These are phyloP conservation scores for Sporobolomyces phaffii DNA, from an alignment of 768 basidiomycete species.

Conservation along the genomic window DNA sequence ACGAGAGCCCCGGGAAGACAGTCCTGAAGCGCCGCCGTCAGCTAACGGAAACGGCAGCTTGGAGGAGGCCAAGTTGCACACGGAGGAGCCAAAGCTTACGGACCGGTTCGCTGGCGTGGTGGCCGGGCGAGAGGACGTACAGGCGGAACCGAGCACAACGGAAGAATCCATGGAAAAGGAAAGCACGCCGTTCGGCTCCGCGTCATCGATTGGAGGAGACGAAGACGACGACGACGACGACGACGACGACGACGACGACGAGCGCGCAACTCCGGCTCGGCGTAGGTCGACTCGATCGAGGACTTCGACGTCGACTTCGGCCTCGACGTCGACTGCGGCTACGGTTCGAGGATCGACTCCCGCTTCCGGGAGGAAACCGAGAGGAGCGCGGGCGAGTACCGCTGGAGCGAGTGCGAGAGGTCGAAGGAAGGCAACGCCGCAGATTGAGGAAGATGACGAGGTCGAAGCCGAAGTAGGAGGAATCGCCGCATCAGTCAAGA, in stretches of 20 bases:
- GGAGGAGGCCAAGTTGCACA: too few species aligned
- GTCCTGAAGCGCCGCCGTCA: conserved; percentile 11
- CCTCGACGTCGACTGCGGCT: background rate
- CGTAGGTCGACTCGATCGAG: background rate
- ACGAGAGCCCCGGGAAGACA: conserved; percentile 1
- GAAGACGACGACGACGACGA: background rate
- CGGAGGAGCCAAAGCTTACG: too few species aligned
- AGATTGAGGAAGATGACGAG: background rate
- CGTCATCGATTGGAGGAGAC: too few species aligned
- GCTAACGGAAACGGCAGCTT: background rate
- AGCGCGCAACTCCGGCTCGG: background rate
- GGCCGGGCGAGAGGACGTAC: too few species aligned
- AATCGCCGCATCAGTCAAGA: conserved; percentile 22
- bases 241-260: background rate
- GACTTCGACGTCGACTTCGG: background rate
- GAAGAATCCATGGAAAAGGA: conserved; percentile 9
- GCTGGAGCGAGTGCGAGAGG: background rate
- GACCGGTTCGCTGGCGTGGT: too few species aligned
- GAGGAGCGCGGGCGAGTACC: background rate
- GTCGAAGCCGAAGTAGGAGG: background rate
- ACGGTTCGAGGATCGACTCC: background rate
- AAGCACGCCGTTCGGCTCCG: background rate
- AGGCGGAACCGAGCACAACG: conserved; percentile 2
- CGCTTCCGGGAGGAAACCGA: background rate
- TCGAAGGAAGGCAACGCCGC: background rate